Conservation (phyloP, 1,284 basidiomycete species). For the Boletus sp. region DNA sequence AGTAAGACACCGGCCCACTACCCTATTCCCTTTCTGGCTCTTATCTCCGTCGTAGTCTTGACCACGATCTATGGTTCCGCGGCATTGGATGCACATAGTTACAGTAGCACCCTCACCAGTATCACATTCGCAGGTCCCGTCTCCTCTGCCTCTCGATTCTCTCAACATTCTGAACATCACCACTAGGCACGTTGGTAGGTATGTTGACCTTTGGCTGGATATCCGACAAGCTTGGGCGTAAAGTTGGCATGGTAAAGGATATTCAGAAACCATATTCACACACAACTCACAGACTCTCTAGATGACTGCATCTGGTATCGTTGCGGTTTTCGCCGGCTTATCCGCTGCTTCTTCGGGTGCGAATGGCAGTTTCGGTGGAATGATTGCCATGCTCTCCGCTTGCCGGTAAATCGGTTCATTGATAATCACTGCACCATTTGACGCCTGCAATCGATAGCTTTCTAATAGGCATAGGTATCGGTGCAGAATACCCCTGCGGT, state of each 20-base stretch:
- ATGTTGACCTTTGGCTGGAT: conserved; percentile 75
- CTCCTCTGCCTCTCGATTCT: not conserved
- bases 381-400: conserved; percentile 75
- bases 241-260: conserved; percentile 74
- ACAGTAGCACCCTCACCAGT: conserved; percentile 60
- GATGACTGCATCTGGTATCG: conserved; percentile 76
- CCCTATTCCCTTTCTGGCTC: not conserved
- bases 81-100: conserved; percentile 45
- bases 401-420: conserved; percentile 54
- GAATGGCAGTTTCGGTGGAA: conserved; percentile 62
- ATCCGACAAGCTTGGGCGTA: conserved; percentile 84
- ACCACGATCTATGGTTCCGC: conserved; percentile 59
- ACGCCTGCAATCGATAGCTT: conserved; percentile 43
- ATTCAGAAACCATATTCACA: not conserved
- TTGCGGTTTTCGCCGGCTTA: conserved; percentile 75
- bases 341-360: conserved; percentile 83
- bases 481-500: conserved; percentile 89
- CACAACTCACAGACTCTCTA: conserved; percentile 26
- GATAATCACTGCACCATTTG: not conserved
- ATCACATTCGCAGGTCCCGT: conserved; percentile 67
- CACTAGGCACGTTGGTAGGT: conserved; percentile 63
- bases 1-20: conserved; percentile 37
- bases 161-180: not conserved
- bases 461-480: conserved; percentile 78
- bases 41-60: conserved; percentile 45